phyloP scores from a whole-genome alignment of 2,329 filamentous ascomycete species.

The Alternaria panax region DNA sequence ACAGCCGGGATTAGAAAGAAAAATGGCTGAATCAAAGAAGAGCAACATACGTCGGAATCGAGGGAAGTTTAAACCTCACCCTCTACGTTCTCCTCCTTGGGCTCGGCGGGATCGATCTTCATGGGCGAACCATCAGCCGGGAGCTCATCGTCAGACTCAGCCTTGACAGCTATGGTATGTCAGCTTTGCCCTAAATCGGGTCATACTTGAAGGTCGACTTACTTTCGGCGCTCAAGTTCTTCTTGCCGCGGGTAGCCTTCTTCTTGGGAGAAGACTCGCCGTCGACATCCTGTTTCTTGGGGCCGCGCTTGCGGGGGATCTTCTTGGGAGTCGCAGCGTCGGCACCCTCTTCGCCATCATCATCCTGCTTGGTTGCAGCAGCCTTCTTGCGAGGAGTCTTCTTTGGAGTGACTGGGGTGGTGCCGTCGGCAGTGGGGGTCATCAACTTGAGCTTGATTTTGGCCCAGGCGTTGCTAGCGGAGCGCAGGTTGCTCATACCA shows the following conservation, averaged over 20 bases:
- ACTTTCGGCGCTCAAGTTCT: constrained; percentile 29
- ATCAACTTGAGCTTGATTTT: constrained; percentile 46
- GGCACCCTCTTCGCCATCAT: constrained; percentile 21
- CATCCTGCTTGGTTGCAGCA: constrained; percentile 13
- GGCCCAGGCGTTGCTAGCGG: constrained; percentile 49
- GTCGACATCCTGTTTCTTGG: constrained; percentile 44
- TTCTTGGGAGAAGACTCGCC: constrained; percentile 45
- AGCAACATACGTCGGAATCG: neutral
- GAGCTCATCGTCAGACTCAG: constrained; percentile 11
- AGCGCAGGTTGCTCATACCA: constrained; percentile 48
- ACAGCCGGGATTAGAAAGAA: neutral
- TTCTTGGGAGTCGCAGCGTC: constrained; percentile 34
- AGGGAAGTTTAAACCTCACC: constrained; percentile 22
- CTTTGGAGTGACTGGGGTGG: constrained; percentile 28
- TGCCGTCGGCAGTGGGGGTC: constrained; percentile 13
- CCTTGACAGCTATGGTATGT: constrained; percentile 20
- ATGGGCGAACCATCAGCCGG: neutral
- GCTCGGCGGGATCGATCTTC: constrained; percentile 2
- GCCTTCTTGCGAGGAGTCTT: constrained; percentile 31
- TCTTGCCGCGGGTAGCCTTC: constrained; percentile 35
- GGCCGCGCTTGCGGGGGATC: constrained; percentile 40
- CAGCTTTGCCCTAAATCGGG: constrained; percentile 2
- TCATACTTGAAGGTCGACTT: neutral
- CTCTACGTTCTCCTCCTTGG: constrained; percentile 11
- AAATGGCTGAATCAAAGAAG: neutral